These are phyloP conservation scores for Alternaria novae-zelandiae DNA, from an alignment of 2,329 filamentous ascomycete genomes.

Conservation along the genomic window DNA sequence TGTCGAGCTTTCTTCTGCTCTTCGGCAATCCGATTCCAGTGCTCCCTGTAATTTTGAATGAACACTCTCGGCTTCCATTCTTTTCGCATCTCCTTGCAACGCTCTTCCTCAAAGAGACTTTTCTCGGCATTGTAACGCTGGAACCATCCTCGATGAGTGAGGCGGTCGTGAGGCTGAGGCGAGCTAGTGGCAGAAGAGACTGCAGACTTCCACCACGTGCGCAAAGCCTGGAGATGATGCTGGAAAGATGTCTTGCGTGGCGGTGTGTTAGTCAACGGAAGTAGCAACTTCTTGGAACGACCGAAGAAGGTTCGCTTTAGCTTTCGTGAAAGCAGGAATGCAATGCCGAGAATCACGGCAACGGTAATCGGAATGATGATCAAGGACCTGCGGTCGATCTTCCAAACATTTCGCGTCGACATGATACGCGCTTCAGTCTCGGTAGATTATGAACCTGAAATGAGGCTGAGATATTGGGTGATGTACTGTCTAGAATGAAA, in stretches of 20 bases:
- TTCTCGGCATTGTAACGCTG: background rate
- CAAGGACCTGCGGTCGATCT: background rate
- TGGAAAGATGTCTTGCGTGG: background rate
- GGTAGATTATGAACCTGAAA: background rate
- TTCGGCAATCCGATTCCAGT: conserved; percentile 4
- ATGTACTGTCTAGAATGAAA: background rate
- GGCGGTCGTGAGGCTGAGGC: background rate
- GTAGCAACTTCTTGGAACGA: background rate
- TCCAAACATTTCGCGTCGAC: background rate
- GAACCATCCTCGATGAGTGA: background rate
- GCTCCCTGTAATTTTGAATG: background rate
- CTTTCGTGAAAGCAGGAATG: background rate
- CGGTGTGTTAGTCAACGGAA: background rate
- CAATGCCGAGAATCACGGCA: background rate
- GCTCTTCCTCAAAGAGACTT: background rate
- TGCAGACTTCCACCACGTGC: conserved; percentile 13
- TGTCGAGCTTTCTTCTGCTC: conserved; percentile 6
- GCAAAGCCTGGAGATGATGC: conserved; percentile 7
- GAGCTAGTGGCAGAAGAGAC: background rate
- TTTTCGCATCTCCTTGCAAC: background rate
- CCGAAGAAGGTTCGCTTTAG: background rate
- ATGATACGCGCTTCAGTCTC: background rate
- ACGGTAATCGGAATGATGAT: background rate
- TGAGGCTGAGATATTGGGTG: background rate
- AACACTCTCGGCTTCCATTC: background rate